Conservation (phyloP, 2,329 filamentous ascomycete genomes). For the Colletotrichum sp. region DNA sequence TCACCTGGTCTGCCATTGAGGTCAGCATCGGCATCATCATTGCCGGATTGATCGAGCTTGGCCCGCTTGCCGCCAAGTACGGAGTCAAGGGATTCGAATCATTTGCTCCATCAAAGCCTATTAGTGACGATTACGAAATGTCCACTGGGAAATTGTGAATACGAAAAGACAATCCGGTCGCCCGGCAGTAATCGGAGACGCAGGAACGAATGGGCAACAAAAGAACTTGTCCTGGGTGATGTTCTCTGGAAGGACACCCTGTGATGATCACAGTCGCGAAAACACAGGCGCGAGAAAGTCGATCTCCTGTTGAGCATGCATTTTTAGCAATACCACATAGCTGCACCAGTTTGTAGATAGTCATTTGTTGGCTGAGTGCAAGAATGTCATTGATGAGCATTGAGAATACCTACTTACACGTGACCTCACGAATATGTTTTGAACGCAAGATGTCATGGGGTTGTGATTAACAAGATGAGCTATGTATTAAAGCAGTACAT, state of each 20-base stretch:
- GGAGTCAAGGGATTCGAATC: conserved; percentile 1
- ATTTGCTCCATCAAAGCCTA: not conserved
- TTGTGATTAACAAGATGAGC: not conserved
- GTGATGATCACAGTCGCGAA: not conserved
- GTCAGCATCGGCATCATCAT: conserved; percentile 14
- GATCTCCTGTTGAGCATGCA: not conserved
- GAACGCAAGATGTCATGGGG: accelerated
- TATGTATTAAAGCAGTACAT: accelerated
- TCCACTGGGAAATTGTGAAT: not conserved
- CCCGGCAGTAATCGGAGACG: not conserved
- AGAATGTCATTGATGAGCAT: not conserved
- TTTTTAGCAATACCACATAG: not conserved
- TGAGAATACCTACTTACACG: not conserved
- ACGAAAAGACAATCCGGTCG: not conserved
- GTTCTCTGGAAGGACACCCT: not conserved
- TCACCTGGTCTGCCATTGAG: conserved; percentile 10
- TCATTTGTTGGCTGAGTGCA: not conserved
- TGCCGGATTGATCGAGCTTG: conserved; percentile 7
- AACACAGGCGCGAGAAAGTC: not conserved
- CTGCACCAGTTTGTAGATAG: not conserved
- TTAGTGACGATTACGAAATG: not conserved
- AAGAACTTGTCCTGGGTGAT: not conserved
- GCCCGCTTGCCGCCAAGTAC: conserved; percentile 12
- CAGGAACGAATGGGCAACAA: not conserved
- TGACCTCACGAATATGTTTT: too few relatives aligned